Base-by-base conservation (phyloP, 768 basidiomycete species). In the Boletus fagicola region DNA sequence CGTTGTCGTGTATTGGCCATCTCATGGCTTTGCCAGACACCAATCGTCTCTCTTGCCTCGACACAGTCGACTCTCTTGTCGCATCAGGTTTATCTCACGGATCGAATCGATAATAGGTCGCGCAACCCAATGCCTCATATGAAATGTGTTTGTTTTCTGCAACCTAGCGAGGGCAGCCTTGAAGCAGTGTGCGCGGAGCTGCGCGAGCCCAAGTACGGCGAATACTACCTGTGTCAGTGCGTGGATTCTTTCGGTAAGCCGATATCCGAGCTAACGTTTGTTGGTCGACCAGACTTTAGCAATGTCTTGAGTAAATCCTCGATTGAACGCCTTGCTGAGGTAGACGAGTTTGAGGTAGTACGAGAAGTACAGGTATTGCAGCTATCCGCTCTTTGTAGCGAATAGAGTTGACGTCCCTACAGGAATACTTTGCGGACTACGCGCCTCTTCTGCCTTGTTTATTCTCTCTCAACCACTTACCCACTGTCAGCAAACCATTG, bases 341-440 rank as follows among this genome's bases (percentile, higher is more conserved):
- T 88, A 20, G 97, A 99, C 70, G 93, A 97, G 72, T 92, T 92
- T 61, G 97, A 99, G 72, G 90, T 98, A 18, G 96, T 99, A 15
- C 84, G 86, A 53, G 97, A 99, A 76, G 91, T 99, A 2, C 97
- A 99, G 84, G 95, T 95, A 66, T 57, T 80, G 61, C 8, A 31
- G 47, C 12, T 36, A 38, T 48, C 51, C 43, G 31, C 39, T 56
- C 47, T 38, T 53, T 39, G 44, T n/a, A 35, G 18, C n/a, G 15
- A 40, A 4, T 39, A 5, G 47, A 31, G 8, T 44, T 62, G 44
- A 60, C 54, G 12, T 35, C 9, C 45, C 57, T 43, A 57, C 77
- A 93, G 94, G 97, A 99, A 83, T 93, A 93, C 76, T 99, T 98
- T 72, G 94, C 94, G 62, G 97, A 99, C 73, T 98, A 94, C 65